Evolutionary conservation across 2,329 filamentous ascomycete genomes (phyloP).

Genomic region (Dothidotthia symphoricarpi): DNA sequence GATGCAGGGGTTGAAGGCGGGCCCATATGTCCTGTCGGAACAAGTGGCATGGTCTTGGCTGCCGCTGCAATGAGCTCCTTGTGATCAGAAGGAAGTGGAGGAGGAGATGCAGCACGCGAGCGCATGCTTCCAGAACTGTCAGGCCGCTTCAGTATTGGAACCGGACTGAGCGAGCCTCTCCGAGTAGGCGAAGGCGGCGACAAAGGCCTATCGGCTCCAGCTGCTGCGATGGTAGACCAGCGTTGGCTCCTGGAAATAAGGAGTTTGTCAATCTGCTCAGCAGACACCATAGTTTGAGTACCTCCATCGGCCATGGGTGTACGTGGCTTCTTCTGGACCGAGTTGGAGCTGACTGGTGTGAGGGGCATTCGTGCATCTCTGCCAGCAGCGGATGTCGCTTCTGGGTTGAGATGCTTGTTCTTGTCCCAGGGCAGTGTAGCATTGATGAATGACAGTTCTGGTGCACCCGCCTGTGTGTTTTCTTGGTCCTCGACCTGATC

Average conservation of each 20-base stretch:
- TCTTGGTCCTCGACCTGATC: constrained; percentile 13
- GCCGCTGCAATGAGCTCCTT: constrained; percentile 81
- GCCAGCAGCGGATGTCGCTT: constrained; percentile 4
- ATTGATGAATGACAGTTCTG: constrained; percentile 44
- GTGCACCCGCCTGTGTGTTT: constrained; percentile 22
- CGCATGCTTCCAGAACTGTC: constrained; percentile 70
- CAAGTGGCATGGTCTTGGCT: constrained; percentile 50
- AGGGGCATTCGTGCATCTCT: constrained; percentile 26
- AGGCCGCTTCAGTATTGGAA: constrained; percentile 56
- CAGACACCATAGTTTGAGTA: constrained; percentile 81
- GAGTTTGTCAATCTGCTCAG: constrained; percentile 75
- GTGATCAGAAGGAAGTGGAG: constrained; percentile 79
- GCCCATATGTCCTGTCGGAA: constrained; percentile 62
- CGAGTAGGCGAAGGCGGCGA: constrained; percentile 39
- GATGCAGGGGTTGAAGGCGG: constrained; percentile 83
- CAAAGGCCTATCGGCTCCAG: constrained; percentile 31
- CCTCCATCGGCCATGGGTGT: constrained; percentile 62
- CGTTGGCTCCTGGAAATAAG: constrained; percentile 55
- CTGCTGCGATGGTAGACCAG: constrained; percentile 28
- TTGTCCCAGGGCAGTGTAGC: constrained; percentile 50
- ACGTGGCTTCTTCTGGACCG: constrained; percentile 26
- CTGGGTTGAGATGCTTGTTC: constrained; percentile 9
- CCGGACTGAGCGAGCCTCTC: constrained; percentile 25
- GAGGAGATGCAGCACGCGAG: constrained; percentile 53
- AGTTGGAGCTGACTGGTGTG: constrained; percentile 24